Evolutionary conservation across 225 moss, liverwort and hornwort species (phyloP), one percentile per base, ranked within the genome.

Genomic region (Asterella californica): DNA sequence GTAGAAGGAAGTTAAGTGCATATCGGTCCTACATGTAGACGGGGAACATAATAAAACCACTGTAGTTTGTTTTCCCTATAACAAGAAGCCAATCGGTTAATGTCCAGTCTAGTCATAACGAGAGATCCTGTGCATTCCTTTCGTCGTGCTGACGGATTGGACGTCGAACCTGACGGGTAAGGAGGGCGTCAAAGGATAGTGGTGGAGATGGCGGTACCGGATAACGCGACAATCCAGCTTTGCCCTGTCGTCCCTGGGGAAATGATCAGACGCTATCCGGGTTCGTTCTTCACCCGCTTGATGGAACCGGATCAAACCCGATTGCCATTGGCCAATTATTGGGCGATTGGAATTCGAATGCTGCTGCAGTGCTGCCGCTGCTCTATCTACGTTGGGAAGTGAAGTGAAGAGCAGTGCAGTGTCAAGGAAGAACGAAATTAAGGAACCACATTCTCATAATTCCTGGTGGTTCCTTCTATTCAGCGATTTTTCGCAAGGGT

Each of bases 221-320:
- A 42, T 37, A 37, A 37, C 36, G 37, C 36, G 68, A 69, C 68
- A 69, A 69, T 69, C 68, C 68, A 42, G 61, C 38, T 29, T 32
- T 42, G 68, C 32, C 68, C 68, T 38, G 37, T 42, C 68, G 36
- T 61, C 10, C 11, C 6, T 25, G 36, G 37, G 68, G 38, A 69
- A 6, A 69, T 21, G 68, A 38, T 11, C 68, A 42, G 68, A 69
- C 68, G 68, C 68, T 69, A 69, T 69, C 68, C 68, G 21, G 38
- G 38, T 69, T 69, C 68, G 18, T 15, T 57, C 22, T 24, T 69
- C 65, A 29, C 9, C 32, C 65, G 32, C 65, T 65, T 32, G 68
- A 38, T 69, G 19, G 21, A 37, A 69, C 37, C 68, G 6, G 38
- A 69, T 66, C 66, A 18, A 34, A 66, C 33, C 34, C 14, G 34